Conservation (phyloP, 116 monocot species). For the Zostera marina region DNA sequence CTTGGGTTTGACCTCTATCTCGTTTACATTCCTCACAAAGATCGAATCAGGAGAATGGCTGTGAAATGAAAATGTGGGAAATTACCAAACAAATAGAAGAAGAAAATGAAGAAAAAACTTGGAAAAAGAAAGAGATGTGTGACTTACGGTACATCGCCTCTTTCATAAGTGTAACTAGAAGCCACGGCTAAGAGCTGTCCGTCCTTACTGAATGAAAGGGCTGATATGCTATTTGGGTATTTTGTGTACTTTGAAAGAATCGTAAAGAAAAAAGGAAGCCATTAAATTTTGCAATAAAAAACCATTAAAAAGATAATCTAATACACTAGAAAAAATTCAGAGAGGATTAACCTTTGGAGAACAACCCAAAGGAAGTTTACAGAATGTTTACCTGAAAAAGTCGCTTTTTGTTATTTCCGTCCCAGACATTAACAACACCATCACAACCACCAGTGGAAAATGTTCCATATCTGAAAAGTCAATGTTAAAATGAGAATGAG, state of each 20-base stretch:
- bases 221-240: slow-evolving; percentile 77
- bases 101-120: neutral
- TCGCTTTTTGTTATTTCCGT: slow-evolving; percentile 94
- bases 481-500: slow-evolving; percentile 2
- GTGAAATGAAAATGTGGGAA: slow-evolving; percentile 5
- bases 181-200: slow-evolving; percentile 75
- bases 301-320: neutral
- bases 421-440: slow-evolving; percentile 96
- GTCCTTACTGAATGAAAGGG: slow-evolving; percentile 88
- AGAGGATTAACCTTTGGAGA: neutral
- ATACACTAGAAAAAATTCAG: neutral
- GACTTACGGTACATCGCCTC: slow-evolving; percentile 69
- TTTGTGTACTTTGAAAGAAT: slow-evolving; percentile 55
- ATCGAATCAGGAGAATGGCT: slow-evolving; percentile 78
- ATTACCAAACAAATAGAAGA: neutral
- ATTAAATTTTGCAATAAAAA: neutral
- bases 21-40: slow-evolving; percentile 65
- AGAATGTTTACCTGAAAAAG: slow-evolving; percentile 59
- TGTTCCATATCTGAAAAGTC: slow-evolving; percentile 65
- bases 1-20: slow-evolving; percentile 92
- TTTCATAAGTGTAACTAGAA: slow-evolving; percentile 92
- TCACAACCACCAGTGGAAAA: slow-evolving; percentile 98
- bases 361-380: neutral
- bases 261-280: neutral
- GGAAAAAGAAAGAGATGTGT: slow-evolving; percentile 2